Conservation (phyloP, 2,329 filamentous ascomycete species). For the Pseudogymnoascus sp. region DNA sequence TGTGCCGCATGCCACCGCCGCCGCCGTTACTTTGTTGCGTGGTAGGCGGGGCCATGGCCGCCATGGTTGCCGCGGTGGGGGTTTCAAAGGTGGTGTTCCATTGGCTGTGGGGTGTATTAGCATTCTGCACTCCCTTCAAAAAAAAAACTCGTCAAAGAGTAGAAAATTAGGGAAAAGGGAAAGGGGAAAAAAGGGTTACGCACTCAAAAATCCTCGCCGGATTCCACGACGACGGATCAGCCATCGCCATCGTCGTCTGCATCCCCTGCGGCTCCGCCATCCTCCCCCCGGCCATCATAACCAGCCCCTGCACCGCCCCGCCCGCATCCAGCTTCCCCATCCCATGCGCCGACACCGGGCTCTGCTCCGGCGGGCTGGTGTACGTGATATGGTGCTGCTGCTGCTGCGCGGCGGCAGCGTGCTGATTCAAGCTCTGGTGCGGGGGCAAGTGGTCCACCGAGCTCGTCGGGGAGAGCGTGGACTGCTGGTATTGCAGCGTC, state of each 20-base stretch:
- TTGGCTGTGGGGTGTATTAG: conserved; percentile 53
- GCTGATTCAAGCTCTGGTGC: conserved; percentile 38
- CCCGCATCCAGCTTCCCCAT: conserved; percentile 64
- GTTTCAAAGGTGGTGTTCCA: conserved; percentile 92
- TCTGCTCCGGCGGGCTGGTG: conserved; percentile 39
- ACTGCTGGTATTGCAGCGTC: conserved; percentile 22
- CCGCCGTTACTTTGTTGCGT: too few species aligned
- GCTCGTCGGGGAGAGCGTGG: conserved; percentile 14
- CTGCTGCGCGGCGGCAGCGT: conserved; percentile 29
- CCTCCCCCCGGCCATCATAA: conserved; percentile 63
- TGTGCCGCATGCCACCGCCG: too few species aligned
- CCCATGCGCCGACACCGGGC: conserved; percentile 62
- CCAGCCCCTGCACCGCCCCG: conserved; percentile 62
- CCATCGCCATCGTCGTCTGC: conserved; percentile 47
- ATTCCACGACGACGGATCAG: conserved; percentile 67
- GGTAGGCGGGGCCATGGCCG: too few species aligned
- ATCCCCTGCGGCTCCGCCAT: conserved; percentile 52
- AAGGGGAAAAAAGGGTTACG: conserved; percentile 31
- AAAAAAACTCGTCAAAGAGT: too few species aligned
- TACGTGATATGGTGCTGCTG: conserved; percentile 64
- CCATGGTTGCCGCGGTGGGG: conserved; percentile 21
- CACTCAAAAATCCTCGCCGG: conserved; percentile 85
- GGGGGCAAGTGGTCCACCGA: conserved; percentile 23
- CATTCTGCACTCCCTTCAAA: too few species aligned
- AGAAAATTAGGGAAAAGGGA: too few species aligned